These are phyloP conservation scores for Agastache rugosa DNA, from an alignment of 257 asterid species.

Conservation along the genomic window DNA sequence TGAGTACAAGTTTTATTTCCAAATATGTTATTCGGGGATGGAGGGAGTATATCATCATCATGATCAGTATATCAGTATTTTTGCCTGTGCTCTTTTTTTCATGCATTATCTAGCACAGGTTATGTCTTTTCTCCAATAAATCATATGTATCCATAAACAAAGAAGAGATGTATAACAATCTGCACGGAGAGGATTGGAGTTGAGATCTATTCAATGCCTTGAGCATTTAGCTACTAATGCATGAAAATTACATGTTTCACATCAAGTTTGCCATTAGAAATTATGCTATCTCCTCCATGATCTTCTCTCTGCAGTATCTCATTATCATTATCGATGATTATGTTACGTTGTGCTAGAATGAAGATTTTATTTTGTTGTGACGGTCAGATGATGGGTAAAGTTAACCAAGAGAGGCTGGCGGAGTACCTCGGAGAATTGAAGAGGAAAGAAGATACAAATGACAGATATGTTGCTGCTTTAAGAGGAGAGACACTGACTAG, in stretches of 20 bases:
- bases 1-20: no score
- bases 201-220: neutral
- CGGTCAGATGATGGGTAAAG: conserved; percentile 89
- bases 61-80: neutral
- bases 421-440: conserved; percentile 86
- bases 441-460: conserved; percentile 91
- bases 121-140: neutral
- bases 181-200: neutral
- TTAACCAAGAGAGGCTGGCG: conserved; percentile 84
- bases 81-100: neutral
- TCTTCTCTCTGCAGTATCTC: conserved; percentile 16
- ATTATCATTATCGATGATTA: conserved; percentile 7
- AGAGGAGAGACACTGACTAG: conserved; percentile 91
- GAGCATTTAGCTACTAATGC: conserved; percentile 15
- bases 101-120: neutral
- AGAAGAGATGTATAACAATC: conserved; percentile 7
- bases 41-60: neutral
- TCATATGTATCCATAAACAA: neutral
- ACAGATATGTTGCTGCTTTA: conserved; percentile 89
- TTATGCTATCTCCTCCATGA: neutral
- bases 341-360: neutral
- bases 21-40: no score
- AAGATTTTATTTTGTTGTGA: conserved; percentile 16
- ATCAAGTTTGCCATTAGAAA: conserved; percentile 11
- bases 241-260: neutral